Evolutionary conservation across 2,329 filamentous ascomycete species (phyloP).

Genomic region (Paramyrothecium sp.): DNA sequence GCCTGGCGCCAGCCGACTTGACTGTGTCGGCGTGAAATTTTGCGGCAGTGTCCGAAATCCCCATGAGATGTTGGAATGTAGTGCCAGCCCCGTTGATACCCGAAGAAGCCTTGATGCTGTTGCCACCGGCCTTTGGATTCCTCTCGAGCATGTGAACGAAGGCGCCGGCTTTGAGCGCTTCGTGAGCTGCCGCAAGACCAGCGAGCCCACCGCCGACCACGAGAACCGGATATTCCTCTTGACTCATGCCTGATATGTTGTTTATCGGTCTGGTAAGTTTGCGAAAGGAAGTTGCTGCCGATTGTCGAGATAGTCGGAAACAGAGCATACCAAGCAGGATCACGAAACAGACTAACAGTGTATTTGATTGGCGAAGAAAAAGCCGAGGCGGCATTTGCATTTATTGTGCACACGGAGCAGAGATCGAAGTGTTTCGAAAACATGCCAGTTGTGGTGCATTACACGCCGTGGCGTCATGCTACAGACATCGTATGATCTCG

Average conservation of each 20-base stretch:
- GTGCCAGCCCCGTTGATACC: conserved; percentile 65
- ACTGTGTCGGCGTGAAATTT: conserved; percentile 56
- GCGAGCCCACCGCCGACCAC: conserved; percentile 66
- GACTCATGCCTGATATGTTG: not conserved
- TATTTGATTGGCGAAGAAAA: too few relatives aligned
- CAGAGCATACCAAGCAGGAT: too few relatives aligned
- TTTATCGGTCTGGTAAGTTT: not conserved
- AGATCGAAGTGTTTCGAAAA: too few relatives aligned
- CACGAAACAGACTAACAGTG: too few relatives aligned
- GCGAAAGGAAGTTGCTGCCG: too few relatives aligned
- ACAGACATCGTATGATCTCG: too few relatives aligned
- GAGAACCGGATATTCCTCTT: conserved; percentile 39
- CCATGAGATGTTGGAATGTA: conserved; percentile 45
- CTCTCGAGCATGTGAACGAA: conserved; percentile 59
- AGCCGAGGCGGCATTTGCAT: too few relatives aligned
- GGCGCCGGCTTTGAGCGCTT: conserved; percentile 50
- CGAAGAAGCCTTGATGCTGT: conserved; percentile 66
- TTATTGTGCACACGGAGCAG: too few relatives aligned
- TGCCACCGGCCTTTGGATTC: conserved; percentile 58
- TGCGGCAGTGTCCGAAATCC: conserved; percentile 29
- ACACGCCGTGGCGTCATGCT: too few relatives aligned
- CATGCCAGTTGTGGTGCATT: too few relatives aligned
- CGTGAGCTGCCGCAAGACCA: conserved; percentile 57
- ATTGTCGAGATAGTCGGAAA: too few relatives aligned
- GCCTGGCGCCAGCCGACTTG: conserved; percentile 49